Conservation (phyloP, 176 grass and related monocot species). For the Oryza rufipogon region DNA sequence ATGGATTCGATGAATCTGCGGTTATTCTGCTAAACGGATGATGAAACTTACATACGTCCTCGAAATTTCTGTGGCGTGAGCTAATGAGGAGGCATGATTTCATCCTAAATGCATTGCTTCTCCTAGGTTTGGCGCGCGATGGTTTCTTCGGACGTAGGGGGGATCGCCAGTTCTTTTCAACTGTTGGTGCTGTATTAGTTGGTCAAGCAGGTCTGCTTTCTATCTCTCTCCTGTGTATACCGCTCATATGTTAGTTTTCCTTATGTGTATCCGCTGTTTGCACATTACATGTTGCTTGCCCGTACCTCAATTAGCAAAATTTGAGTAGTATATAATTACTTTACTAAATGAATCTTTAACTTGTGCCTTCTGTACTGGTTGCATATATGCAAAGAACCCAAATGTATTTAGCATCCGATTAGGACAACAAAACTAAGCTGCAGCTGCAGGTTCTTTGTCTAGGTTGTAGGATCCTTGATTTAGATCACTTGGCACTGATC, state of each 20-base stretch:
- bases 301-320: background rate
- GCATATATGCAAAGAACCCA: background rate
- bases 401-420: background rate
- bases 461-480: background rate
- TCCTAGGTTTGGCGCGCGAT: conserved; percentile 36
- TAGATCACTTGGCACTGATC: background rate
- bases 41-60: background rate
- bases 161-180: conserved; percentile 28
- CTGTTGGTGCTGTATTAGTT: conserved; percentile 47
- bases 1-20: background rate
- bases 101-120: background rate
- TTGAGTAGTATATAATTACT: background rate
- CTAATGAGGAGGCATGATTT: background rate
- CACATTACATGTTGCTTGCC: background rate
- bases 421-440: background rate
- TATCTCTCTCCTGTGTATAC: background rate
- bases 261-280: background rate
- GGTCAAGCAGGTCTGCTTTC: conserved; percentile 54
- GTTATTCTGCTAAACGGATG: background rate
- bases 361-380: background rate
- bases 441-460: background rate
- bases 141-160: conserved; percentile 26
- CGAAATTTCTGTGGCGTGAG: background rate
- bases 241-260: background rate
- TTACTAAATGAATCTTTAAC: background rate